Percentiles rank a stretch among this genome's conserved stretches.
Conservation (phyloP, 306 rosid species). For the Quercus ilex region DNA sequence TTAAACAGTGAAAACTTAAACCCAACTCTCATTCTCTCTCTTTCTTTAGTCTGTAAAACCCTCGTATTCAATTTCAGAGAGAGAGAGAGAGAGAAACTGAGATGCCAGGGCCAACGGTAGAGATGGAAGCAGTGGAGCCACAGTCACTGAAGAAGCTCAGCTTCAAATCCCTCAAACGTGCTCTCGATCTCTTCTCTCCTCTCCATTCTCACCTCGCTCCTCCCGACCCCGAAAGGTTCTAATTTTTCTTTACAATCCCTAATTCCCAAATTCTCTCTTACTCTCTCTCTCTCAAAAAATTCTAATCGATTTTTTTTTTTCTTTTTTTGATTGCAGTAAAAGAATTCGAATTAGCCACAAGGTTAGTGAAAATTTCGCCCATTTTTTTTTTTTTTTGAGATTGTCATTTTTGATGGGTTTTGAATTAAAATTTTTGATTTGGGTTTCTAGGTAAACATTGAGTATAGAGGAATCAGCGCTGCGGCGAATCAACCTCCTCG, state of each 20-base stretch:
- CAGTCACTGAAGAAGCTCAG: conserved; percentile 92
- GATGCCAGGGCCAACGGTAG: conserved; percentile 53
- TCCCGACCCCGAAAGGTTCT: conserved; percentile 63
- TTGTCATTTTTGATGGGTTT: background rate
- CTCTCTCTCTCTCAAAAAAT: background rate
- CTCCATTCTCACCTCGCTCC: conserved; percentile 65
- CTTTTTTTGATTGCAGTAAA: conserved; percentile 47
- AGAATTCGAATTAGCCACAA: conserved; percentile 64
- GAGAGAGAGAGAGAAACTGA: background rate
- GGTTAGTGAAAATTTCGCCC: conserved; percentile 48
- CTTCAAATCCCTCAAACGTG: conserved; percentile 88
- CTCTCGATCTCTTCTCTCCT: conserved; percentile 94
- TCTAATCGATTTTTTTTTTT: background rate
- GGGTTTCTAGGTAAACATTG: conserved; percentile 47
- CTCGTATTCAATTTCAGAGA: background rate
- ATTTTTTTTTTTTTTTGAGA: background rate
- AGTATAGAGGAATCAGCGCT: conserved; percentile 66
- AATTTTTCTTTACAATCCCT: background rate
- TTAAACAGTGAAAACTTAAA: no score
- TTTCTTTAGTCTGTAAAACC: background rate
- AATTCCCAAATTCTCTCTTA: background rate
- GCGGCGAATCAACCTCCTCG: conserved; percentile 42
- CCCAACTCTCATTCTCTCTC: background rate
- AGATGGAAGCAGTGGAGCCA: conserved; percentile 79
- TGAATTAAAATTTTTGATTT: conserved; percentile 6